Evolutionary conservation across 73 alveolate species (phyloP).

Genomic region (Paramecium sonneborni): DNA sequence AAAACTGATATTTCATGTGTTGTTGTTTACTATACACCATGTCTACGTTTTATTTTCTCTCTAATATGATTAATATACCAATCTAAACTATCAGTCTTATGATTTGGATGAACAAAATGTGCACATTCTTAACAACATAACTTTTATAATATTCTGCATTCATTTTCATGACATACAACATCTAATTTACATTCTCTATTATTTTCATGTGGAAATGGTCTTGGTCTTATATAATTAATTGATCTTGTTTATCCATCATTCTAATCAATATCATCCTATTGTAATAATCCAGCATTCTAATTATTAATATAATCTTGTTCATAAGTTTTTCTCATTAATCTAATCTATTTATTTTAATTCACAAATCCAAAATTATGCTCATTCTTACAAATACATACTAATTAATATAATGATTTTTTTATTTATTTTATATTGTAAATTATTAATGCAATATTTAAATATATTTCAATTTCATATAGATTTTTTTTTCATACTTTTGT

Average conservation of each 20-base stretch:
- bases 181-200: not conserved
- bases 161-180: conserved; percentile 1
- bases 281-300: not conserved
- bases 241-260: not conserved
- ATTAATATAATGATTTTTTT: not conserved
- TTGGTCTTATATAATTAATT: not conserved
- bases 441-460: too few species aligned
- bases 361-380: not conserved
- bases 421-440: too few species aligned
- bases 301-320: conserved; percentile 3
- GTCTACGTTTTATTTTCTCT: conserved; percentile 34
- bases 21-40: not conserved
- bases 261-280: not conserved
- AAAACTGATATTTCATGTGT: not conserved
- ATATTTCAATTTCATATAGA: too few species aligned
- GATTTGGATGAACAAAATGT: conserved; percentile 48
- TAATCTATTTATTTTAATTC: not conserved
- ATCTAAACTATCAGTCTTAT: conserved; percentile 19
- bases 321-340: not conserved
- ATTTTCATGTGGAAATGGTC: not conserved
- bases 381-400: not conserved
- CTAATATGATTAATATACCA: conserved; percentile 35
- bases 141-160: conserved; percentile 7
- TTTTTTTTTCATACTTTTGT: not conserved
- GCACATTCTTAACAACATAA: conserved; percentile 5